Evolutionary conservation across 2,329 filamentous ascomycete genomes (phyloP).

Genomic region (Talaromyces rugulosus): DNA sequence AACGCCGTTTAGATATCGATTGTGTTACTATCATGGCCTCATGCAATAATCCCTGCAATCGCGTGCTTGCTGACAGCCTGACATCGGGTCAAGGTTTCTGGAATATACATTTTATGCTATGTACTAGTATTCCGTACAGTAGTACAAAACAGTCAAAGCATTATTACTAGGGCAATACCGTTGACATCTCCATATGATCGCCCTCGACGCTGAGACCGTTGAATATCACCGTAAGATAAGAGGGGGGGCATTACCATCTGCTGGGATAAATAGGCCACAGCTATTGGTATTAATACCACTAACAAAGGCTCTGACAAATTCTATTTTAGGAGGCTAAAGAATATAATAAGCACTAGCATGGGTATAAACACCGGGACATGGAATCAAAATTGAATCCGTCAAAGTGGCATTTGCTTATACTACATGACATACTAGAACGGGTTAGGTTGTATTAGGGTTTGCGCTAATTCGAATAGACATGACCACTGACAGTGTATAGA

Average conservation of each 20-base stretch:
- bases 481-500: neutral
- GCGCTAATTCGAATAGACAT: neutral
- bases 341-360: neutral
- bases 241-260: too few relatives aligned
- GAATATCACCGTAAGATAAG: neutral
- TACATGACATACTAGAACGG: neutral
- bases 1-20: neutral
- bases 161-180: neutral
- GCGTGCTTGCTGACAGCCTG: neutral
- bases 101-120: neutral
- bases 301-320: too few relatives aligned
- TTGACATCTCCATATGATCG: neutral
- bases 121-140: too few relatives aligned
- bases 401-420: neutral
- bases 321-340: too few relatives aligned
- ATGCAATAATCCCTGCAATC: neutral
- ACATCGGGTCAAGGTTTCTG: neutral
- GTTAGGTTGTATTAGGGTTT: too few relatives aligned
- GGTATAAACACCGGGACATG: neutral
- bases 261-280: neutral
- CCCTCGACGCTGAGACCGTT: neutral
- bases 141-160: neutral
- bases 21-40: neutral
- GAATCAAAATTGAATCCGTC: neutral
- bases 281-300: too few relatives aligned